Evolutionary conservation across 2,329 filamentous ascomycete genomes (phyloP).

Genomic region (Fusarium longipes): DNA sequence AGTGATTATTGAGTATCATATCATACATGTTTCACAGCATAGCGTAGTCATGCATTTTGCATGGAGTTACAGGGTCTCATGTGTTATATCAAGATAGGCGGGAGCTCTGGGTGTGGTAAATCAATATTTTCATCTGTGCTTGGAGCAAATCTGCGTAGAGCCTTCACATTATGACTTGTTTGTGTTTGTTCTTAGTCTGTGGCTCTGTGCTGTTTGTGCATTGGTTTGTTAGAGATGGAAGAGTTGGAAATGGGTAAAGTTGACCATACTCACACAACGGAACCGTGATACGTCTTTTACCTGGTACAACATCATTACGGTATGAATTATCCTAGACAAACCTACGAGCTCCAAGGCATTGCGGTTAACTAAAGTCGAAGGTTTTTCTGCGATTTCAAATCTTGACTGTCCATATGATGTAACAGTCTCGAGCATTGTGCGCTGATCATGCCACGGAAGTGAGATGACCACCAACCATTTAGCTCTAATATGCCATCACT

Average conservation of each 20-base stretch:
- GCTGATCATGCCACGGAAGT: not conserved
- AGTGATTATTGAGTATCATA: constrained; percentile 69
- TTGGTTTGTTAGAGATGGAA: not conserved
- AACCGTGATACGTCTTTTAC: not conserved
- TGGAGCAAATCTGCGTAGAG: not conserved
- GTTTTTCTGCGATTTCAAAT: not conserved
- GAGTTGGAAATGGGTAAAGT: not conserved
- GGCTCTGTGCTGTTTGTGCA: not conserved
- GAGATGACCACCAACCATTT: not conserved
- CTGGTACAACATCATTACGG: not conserved
- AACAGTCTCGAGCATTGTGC: not conserved
- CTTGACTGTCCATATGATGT: not conserved
- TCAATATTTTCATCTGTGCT: not conserved
- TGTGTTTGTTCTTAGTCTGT: not conserved
- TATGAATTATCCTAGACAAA: not conserved
- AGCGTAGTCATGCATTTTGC: constrained; percentile 24
- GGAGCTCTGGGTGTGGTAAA: not conserved
- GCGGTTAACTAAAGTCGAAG: not conserved
- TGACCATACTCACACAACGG: not conserved
- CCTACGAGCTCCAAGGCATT: too few relatives aligned
- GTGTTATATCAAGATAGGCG: constrained; percentile 15
- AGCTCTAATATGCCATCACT: not conserved
- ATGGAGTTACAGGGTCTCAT: constrained; percentile 35
- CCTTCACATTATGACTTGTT: not conserved
- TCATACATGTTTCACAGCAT: constrained; percentile 15